These are phyloP conservation scores for Lentinus tigrinus DNA, from an alignment of 768 basidiomycete species.

Conservation along the genomic window DNA sequence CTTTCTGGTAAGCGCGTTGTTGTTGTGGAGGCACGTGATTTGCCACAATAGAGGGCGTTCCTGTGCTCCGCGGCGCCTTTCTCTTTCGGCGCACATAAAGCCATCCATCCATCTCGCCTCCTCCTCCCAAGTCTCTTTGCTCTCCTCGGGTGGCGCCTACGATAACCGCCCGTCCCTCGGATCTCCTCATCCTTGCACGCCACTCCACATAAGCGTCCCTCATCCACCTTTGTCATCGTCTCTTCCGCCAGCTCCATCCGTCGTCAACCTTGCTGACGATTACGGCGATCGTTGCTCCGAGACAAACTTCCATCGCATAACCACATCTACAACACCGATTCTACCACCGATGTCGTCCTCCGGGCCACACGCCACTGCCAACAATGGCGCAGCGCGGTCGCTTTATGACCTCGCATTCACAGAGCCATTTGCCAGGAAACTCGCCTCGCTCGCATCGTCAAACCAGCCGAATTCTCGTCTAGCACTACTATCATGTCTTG, in stretches of 20 bases:
- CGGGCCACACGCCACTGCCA: neutral
- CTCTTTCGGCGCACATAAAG: neutral
- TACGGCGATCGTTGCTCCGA: neutral
- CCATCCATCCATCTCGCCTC: neutral
- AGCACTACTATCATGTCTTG: neutral
- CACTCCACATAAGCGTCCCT: no score
- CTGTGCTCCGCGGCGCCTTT: neutral
- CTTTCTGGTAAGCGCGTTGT: neutral
- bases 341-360: neutral
- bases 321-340: neutral
- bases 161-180: neutral
- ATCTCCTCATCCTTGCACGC: neutral
- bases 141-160: neutral
- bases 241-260: neutral
- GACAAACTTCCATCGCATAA: neutral
- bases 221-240: neutral
- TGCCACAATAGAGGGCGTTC: neutral
- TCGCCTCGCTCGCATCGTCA: neutral
- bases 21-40: neutral
- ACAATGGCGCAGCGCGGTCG: neutral
- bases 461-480: neutral
- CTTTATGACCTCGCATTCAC: neutral
- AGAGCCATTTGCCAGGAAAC: neutral
- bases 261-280: neutral
- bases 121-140: neutral